A percentile compares a stretch with the other conserved stretches of the same genome.
Conservation (phyloP, 2,329 filamentous ascomycete species). For the Colletotrichum theobromicola region DNA sequence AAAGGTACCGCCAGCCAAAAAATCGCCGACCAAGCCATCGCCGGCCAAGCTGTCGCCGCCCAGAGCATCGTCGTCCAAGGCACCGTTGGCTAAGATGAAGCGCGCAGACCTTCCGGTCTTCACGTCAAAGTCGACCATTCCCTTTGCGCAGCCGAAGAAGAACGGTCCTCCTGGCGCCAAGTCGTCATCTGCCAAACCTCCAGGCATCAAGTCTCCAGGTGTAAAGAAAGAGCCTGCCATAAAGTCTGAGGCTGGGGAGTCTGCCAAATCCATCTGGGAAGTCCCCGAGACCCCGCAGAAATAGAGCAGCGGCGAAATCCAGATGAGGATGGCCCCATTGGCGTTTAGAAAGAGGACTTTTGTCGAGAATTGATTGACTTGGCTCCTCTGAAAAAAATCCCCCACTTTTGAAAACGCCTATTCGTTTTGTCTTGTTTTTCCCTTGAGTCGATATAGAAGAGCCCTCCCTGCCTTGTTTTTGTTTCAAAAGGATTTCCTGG, state of each 20-base stretch:
- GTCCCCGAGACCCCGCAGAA: constrained; percentile 38
- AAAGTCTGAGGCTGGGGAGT: constrained; percentile 7
- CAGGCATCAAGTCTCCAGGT: background rate
- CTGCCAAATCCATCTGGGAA: constrained; percentile 32
- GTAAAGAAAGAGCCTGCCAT: background rate
- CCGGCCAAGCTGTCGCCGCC: constrained; percentile 35
- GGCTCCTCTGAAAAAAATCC: background rate
- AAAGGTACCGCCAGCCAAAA: constrained; percentile 35
- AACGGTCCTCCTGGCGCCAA: background rate
- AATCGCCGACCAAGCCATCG: constrained; percentile 38
- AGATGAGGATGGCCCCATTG: background rate
- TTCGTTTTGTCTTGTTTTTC: background rate
- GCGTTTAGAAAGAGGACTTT: background rate
- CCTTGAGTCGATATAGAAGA: background rate
- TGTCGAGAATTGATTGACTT: background rate
- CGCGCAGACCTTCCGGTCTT: constrained; percentile 42
- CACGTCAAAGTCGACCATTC: constrained; percentile 50
- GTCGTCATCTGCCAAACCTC: background rate
- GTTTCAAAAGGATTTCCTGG: background rate
- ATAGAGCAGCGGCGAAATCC: background rate
- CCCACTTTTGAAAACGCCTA: background rate
- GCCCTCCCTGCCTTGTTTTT: background rate
- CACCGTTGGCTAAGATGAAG: constrained; percentile 30
- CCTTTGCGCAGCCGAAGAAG: constrained; percentile 42
- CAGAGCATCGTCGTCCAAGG: background rate